Conservation (phyloP, 441 rosid genomes). For the Populus hybrid region DNA sequence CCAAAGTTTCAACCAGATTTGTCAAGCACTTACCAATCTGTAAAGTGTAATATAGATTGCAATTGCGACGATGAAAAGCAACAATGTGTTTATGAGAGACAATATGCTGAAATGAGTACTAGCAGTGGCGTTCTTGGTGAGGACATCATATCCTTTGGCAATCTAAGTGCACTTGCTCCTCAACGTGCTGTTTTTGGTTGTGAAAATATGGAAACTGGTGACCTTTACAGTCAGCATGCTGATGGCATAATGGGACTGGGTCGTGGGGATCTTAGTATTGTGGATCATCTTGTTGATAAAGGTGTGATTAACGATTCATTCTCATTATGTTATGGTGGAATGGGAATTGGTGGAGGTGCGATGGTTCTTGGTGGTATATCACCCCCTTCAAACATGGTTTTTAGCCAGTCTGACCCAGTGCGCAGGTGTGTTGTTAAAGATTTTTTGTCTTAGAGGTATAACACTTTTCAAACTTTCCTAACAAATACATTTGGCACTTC, state of each 20-base stretch:
- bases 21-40: slow-evolving; percentile 69
- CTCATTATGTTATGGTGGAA: slow-evolving; percentile 91
- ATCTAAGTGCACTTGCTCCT: slow-evolving; percentile 64
- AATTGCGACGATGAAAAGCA: slow-evolving; percentile 53
- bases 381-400: slow-evolving; percentile 67
- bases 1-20: slow-evolving; percentile 81
- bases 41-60: slow-evolving; percentile 78
- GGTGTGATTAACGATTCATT: slow-evolving; percentile 77
- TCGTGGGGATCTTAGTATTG: slow-evolving; percentile 77
- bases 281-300: slow-evolving; percentile 85
- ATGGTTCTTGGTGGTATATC: slow-evolving; percentile 89
- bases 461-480: slow-evolving; percentile 31
- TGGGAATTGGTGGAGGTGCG: slow-evolving; percentile 89
- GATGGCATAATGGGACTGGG: slow-evolving; percentile 97
- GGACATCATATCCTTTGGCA: slow-evolving; percentile 82
- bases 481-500: slow-evolving; percentile 55
- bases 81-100: slow-evolving; percentile 83
- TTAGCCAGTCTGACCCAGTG: slow-evolving; percentile 56
- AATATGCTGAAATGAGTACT: slow-evolving; percentile 85
- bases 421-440: slow-evolving; percentile 66
- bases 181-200: slow-evolving; percentile 89
- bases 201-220: slow-evolving; percentile 87
- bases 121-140: slow-evolving; percentile 90
- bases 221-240: slow-evolving; percentile 84
- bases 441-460: slow-evolving; percentile 4